A percentile compares a stretch with the other conserved stretches of the same genome.
phyloP scores from a whole-genome alignment of 2,329 filamentous ascomycete species.

The Canariomyces notabilis region DNA sequence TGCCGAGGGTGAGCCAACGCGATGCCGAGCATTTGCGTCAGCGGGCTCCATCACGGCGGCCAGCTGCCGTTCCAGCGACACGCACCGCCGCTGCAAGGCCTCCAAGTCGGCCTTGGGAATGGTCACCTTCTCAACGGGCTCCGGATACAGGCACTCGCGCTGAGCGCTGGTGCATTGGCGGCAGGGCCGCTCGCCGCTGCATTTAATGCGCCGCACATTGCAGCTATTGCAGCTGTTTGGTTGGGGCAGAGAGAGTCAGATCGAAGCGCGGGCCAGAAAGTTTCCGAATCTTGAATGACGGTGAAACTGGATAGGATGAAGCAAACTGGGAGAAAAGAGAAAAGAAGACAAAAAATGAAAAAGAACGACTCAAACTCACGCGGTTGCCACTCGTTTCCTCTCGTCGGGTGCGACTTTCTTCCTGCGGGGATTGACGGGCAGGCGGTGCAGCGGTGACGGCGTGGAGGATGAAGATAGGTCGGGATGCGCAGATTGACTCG shows the following conservation, averaged over 20 bases:
- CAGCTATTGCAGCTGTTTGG: constrained; percentile 46
- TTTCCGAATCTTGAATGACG: no score
- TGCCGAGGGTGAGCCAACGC: background rate
- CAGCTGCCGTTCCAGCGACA: constrained; percentile 11
- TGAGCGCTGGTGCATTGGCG: constrained; percentile 39
- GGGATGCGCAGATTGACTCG: constrained; percentile 12
- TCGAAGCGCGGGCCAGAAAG: no score
- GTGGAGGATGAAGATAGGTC: constrained; percentile 10
- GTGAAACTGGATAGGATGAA: no score
- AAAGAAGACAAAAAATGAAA: constrained; percentile 1
- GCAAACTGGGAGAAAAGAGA: background rate
- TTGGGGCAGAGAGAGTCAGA: background rate
- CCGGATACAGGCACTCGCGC: constrained; percentile 45
- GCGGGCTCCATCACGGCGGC: constrained; percentile 6
- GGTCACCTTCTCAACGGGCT: constrained; percentile 39
- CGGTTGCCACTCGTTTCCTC: constrained; percentile 45
- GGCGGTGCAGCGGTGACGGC: constrained; percentile 28
- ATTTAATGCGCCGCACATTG: constrained; percentile 49
- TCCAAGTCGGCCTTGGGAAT: constrained; percentile 35
- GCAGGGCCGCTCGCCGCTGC: constrained; percentile 47
- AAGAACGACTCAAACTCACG: constrained; percentile 41
- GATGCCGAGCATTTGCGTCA: background rate
- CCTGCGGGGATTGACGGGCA: constrained; percentile 47
- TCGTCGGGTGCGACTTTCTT: constrained; percentile 43
- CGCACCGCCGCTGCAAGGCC: constrained; percentile 12